Evolutionary conservation across 2,329 filamentous ascomycete species (phyloP).

Genomic region (Leptoxyphium fumago): DNA sequence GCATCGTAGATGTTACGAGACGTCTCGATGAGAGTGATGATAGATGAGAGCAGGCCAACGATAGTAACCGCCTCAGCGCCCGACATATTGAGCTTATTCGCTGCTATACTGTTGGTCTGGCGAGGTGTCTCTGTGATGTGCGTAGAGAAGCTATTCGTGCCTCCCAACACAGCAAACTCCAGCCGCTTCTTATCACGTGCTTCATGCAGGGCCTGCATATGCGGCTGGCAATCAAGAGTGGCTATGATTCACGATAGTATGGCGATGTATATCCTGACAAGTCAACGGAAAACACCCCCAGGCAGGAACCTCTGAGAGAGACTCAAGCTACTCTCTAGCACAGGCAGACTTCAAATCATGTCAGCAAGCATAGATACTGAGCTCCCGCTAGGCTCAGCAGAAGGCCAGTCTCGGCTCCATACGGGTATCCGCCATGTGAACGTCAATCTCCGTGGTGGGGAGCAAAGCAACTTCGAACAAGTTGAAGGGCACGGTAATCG

Average conservation of each 20-base stretch:
- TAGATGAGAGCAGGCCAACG: conserved; percentile 1
- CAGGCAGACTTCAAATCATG: neutral
- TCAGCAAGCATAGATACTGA: neutral
- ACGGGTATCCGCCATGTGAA: neutral
- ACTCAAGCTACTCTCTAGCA: neutral
- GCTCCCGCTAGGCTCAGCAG: neutral
- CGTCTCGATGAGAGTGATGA: conserved; percentile 1
- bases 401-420: neutral
- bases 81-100: conserved; percentile 1
- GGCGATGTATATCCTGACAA: neutral
- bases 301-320: neutral
- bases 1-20: conserved; percentile 1
- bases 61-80: conserved; percentile 2
- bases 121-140: neutral
- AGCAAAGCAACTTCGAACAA: neutral
- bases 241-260: neutral
- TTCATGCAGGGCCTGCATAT: neutral
- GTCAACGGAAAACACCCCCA: neutral
- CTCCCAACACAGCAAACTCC: neutral
- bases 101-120: neutral
- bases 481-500: neutral
- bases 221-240: neutral
- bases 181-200: neutral
- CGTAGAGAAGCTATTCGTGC: neutral
- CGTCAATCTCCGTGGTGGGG: neutral